A percentile compares a stretch with the other conserved stretches of the same genome.
phyloP scores from a whole-genome alignment of 306 rosid species.

The Acacia acuminata region DNA sequence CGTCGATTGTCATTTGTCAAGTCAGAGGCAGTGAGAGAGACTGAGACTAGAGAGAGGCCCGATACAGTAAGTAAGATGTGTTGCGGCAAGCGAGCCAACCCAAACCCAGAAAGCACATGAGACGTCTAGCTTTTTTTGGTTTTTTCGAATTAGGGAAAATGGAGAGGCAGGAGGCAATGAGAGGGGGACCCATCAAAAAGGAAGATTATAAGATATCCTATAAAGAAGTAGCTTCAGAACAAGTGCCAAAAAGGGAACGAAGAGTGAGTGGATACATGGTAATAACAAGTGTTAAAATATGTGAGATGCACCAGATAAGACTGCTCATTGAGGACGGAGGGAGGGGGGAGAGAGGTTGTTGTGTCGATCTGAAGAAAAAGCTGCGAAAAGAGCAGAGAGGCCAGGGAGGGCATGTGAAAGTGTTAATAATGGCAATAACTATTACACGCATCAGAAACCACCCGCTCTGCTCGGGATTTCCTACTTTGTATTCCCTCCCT shows the following conservation, averaged over 20 bases:
- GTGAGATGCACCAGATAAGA: not conserved
- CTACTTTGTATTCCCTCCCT: not conserved
- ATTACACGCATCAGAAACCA: conserved; percentile 29
- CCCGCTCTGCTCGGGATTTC: conserved; percentile 51
- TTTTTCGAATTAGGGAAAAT: not conserved
- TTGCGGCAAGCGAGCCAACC: conserved; percentile 15
- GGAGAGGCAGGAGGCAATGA: not conserved
- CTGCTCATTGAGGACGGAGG: not conserved
- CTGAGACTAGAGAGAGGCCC: not conserved
- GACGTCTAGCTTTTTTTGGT: not conserved
- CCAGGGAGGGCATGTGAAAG: conserved; percentile 65
- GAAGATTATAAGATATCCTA: not conserved
- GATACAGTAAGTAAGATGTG: conserved; percentile 20
- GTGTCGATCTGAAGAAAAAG: not conserved
- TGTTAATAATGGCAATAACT: not conserved
- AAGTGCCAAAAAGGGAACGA: not conserved
- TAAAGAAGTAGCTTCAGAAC: not conserved
- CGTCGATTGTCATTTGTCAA: conserved; percentile 54
- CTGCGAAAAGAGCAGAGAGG: conserved; percentile 33
- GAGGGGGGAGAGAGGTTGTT: not conserved
- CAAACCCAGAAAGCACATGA: not conserved
- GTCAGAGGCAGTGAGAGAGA: not conserved
- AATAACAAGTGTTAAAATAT: not conserved
- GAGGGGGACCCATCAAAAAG: not conserved
- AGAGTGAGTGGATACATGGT: not conserved